Percentiles rank a stretch among this genome's conserved stretches.
Conservation (phyloP, 2,329 filamentous ascomycete genomes). For the Botrytis fragariae region DNA sequence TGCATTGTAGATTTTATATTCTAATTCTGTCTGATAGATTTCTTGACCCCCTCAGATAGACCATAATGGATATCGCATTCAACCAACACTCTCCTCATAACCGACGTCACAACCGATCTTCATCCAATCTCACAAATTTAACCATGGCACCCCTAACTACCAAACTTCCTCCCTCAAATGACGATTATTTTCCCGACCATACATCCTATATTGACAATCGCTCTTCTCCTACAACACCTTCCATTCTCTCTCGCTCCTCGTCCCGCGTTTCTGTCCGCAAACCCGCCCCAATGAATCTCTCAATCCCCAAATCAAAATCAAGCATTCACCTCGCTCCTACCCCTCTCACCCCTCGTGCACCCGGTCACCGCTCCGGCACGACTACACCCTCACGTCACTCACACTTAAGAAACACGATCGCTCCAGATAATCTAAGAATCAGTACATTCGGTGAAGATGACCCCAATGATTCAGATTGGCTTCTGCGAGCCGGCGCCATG, state of each 20-base stretch:
- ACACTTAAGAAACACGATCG: constrained; percentile 26
- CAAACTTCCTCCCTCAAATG: constrained; percentile 57
- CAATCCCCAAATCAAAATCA: constrained; percentile 60
- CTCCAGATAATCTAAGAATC: constrained; percentile 30
- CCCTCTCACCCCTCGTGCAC: constrained; percentile 8
- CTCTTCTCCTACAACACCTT: constrained; percentile 63
- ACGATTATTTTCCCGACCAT: constrained; percentile 45
- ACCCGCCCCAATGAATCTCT: constrained; percentile 26
- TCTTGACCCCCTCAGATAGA: background rate
- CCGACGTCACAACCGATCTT: constrained; percentile 58
- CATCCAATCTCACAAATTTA: constrained; percentile 58
- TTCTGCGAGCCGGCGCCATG: constrained; percentile 60
- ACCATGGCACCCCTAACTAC: constrained; percentile 63
- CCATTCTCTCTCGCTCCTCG: constrained; percentile 58
- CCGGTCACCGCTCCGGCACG: constrained; percentile 31
- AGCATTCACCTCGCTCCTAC: constrained; percentile 50
- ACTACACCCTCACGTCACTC: constrained; percentile 28
- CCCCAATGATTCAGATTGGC: constrained; percentile 59
- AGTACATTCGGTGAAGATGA: constrained; percentile 39
- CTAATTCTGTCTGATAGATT: background rate
- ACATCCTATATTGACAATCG: constrained; percentile 60
- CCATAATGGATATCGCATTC: constrained; percentile 57
- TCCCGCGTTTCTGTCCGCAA: constrained; percentile 48
- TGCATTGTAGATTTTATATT: background rate
- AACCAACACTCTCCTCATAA: constrained; percentile 58